Percentiles rank a stretch among this genome's conserved stretches.
Evolutionary conservation across 78 protist species (phyloP).

Genomic region (Salpingoeca rosetta): DNA sequence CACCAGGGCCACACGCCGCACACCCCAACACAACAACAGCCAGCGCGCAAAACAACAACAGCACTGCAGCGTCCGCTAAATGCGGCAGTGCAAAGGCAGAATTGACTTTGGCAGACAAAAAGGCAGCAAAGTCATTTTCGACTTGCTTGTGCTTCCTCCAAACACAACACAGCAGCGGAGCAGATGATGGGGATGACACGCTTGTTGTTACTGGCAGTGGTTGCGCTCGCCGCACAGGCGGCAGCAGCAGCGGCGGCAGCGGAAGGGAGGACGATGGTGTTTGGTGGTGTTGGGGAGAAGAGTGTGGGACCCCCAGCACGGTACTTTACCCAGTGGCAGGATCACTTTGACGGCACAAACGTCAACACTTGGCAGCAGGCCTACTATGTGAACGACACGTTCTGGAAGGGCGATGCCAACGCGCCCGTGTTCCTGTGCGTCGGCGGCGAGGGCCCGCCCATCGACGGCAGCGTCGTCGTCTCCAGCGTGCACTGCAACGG

Average conservation of each 20-base stretch:
- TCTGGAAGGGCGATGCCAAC: constrained; percentile 4
- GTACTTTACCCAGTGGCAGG: constrained; percentile 9
- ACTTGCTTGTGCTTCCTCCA: too few species aligned
- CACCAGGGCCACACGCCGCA: too few species aligned
- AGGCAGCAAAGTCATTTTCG: too few species aligned
- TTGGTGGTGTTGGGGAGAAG: background rate
- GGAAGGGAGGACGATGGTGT: background rate
- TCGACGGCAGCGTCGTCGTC: constrained; percentile 19
- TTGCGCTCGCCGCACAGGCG: background rate
- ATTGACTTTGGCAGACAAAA: too few species aligned
- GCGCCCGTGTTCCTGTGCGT: constrained; percentile 49
- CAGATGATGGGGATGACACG: background rate
- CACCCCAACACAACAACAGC: too few species aligned
- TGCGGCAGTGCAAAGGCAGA: too few species aligned
- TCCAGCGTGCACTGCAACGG: constrained; percentile 37
- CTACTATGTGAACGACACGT: constrained; percentile 33
- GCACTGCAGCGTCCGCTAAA: too few species aligned
- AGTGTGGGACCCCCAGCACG: background rate
- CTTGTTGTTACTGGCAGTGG: background rate
- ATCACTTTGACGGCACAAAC: constrained; percentile 35
- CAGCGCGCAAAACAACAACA: too few species aligned
- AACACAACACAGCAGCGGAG: too few species aligned
- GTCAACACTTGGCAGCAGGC: constrained; percentile 15
- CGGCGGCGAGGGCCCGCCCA: constrained; percentile 53
- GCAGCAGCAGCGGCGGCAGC: background rate